A percentile compares a stretch with the other conserved stretches of the same genome.
Conservation (phyloP, 2,329 filamentous ascomycete genomes). For the Calonectria hawksworthii region DNA sequence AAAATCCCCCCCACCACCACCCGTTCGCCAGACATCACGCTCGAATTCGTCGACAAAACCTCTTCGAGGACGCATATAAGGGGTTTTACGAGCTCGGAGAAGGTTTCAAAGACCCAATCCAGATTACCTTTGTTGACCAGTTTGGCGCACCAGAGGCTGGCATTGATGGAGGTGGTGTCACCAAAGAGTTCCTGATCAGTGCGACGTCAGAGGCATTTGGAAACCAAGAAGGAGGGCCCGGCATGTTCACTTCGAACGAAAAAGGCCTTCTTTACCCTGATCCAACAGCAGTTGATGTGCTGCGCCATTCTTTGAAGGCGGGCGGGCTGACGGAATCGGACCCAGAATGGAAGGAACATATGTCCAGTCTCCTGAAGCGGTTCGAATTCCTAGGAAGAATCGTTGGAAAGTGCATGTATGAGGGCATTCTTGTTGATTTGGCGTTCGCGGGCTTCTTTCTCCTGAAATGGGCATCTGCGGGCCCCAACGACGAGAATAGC, state of each 20-base stretch:
- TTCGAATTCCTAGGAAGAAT: constrained; percentile 95
- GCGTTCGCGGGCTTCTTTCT: constrained; percentile 96
- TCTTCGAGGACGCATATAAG: constrained; percentile 89
- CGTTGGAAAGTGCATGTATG: constrained; percentile 96
- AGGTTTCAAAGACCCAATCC: constrained; percentile 92
- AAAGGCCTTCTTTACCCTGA: constrained; percentile 92
- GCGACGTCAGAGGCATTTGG: constrained; percentile 89
- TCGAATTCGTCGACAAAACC: constrained; percentile 80
- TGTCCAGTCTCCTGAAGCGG: constrained; percentile 75
- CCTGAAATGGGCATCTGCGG: constrained; percentile 90
- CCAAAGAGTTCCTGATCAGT: constrained; percentile 95
- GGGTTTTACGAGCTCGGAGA: constrained; percentile 87
- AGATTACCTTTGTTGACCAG: constrained; percentile 95
- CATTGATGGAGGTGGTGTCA: constrained; percentile 96
- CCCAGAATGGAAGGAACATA: constrained; percentile 67
- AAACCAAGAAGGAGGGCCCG: constrained; percentile 56
- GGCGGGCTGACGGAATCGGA: constrained; percentile 66
- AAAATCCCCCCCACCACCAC: constrained; percentile 27
- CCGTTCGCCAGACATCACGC: constrained; percentile 77
- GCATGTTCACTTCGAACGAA: constrained; percentile 86
- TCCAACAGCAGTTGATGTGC: constrained; percentile 80
- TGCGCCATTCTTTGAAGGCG: constrained; percentile 69
- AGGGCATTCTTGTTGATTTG: constrained; percentile 94
- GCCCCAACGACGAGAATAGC: constrained; percentile 72
- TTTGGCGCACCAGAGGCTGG: constrained; percentile 91